phyloP scores from a whole-genome alignment of 768 basidiomycete genomes.

The Dacryopinax spathularia region DNA sequence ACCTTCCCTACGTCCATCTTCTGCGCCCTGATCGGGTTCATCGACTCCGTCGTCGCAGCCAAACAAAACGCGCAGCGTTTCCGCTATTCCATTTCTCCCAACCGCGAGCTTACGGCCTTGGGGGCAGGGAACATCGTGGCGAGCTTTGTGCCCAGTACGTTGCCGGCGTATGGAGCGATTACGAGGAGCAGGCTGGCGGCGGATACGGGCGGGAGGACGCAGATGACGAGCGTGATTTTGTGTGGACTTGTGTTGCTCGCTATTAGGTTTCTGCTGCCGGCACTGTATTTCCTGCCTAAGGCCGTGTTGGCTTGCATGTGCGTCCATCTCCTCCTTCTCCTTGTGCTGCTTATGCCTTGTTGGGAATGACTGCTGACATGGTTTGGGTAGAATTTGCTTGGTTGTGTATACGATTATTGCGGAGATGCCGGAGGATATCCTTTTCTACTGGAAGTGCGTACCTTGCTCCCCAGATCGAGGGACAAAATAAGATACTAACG shows the following conservation, averaged over 20 bases:
- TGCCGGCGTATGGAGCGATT: conserved; percentile 88
- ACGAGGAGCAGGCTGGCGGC: conserved; percentile 84
- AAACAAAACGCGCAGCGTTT: conserved; percentile 81
- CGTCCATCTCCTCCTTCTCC: conserved; percentile 19
- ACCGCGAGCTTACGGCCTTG: conserved; percentile 88
- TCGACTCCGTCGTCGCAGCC: conserved; percentile 90
- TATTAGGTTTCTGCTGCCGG: conserved; percentile 80
- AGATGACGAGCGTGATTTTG: conserved; percentile 74
- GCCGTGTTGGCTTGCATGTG: conserved; percentile 80
- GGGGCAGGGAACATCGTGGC: conserved; percentile 63
- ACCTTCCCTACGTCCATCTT: conserved; percentile 85
- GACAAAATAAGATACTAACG: no score
- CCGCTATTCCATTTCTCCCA: conserved; percentile 79
- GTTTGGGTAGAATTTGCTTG: conserved; percentile 48
- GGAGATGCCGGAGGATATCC: conserved; percentile 76
- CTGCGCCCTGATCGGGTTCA: conserved; percentile 72
- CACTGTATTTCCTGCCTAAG: conserved; percentile 76
- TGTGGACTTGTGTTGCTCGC: conserved; percentile 60
- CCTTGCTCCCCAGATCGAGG: background rate
- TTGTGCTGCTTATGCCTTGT: conserved; percentile 11
- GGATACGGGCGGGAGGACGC: conserved; percentile 74
- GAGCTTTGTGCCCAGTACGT: conserved; percentile 72
- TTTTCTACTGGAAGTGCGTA: conserved; percentile 64
- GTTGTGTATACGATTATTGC: conserved; percentile 72
- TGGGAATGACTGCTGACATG: background rate